Evolutionary conservation across 352 stramenopile species (phyloP), one percentile per base, ranked within the genome.

Genomic region (Globisporangium takayamanum): DNA sequence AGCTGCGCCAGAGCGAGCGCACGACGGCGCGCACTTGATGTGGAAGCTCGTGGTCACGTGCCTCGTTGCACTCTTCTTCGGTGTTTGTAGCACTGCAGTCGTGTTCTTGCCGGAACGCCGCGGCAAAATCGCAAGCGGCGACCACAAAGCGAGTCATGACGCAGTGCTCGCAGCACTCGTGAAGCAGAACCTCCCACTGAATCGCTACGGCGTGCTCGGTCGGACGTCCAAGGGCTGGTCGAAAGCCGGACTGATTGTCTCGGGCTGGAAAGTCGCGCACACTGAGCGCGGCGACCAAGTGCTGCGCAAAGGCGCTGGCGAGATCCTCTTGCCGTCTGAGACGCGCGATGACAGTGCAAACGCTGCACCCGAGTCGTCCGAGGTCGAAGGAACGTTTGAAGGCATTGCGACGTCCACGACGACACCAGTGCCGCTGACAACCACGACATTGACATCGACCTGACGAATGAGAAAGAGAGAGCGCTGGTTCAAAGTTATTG

Each of bases 101-200:
- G 51, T 72, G 6, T 74, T 70, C 45, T 45, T 70, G 2, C 65
- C 65, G 2, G 63, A 76, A 39, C 59, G 70, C 1, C 64, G 55
- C 2, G 57, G 55, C 39, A 79, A 74, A 59, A 66, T 73, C 37
- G 59, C 66, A 7, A 67, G 68, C 15, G 58, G 50, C 22, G 60
- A 68, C 22, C 60, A 45, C 42, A 68, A 72, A 30, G 53, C 67
- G 33, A 59, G 56, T 33, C 66, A 74, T 20, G 73, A 82, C 50
- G 65, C 68, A 1, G 70, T 82, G n/a, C 54, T 82, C 41, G 68
- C 70, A 0, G 60, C 73, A 41, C 60, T 82, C 11, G 70, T 82
- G 28, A 68, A 74, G 49, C 73, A 82, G 50, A 79, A 79, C 51
- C 62, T 82, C 37, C 70, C 73, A 11, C 60, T 82, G 37, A 78